Base-by-base conservation (phyloP, 2,329 filamentous ascomycete genomes). In the Thelonectria rubi region DNA sequence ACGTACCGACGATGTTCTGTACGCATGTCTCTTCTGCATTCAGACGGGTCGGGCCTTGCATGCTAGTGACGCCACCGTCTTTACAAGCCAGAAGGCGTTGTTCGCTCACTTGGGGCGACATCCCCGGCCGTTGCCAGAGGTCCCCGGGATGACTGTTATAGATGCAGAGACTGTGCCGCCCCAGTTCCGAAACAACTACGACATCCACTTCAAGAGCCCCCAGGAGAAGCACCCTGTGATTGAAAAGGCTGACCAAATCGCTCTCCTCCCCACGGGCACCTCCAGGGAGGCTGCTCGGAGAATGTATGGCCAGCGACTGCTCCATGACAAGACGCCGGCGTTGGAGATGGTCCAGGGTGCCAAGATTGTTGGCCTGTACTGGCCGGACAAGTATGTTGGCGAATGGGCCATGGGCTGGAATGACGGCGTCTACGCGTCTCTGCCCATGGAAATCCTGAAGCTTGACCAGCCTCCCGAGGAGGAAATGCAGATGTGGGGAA, bases 391-490 rank as follows among this genome's bases (percentile, higher is more conserved):
- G 67, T 85, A 85, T 67, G 74, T 78, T 3, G 85, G 85, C 14
- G 84, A 86, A 66, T 87, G 84, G 84, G 80, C 79, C n/a, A 77
- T 85, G 58, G 85, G 82, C 2, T 86, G 84, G 79, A 84, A 87
- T 63, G 84, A 87, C 62, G 84, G 83, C 0, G 69, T 77, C 2
- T 80, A 79, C 43, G 84, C 82, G 0, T 82, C 81, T 1, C 79
- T 85, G 53, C 82, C 85, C 32, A 73, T 77, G 45, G 83, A 86
- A 43, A 72, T 80, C 0, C 70, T 86, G 43, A 81, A 77, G 63
- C 70, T 87, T 7, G 81, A 84, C 43, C 73, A 77, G 15, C 84
- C 84, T 11, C 78, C 80, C 1, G 72, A 75, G 17, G 73, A 72
- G 20, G 80, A 86, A 64, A 76, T 86, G 15, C 79, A 76, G 30